phyloP scores from a whole-genome alignment of 805 yeast species.

The Komagataella phaffii region DNA sequence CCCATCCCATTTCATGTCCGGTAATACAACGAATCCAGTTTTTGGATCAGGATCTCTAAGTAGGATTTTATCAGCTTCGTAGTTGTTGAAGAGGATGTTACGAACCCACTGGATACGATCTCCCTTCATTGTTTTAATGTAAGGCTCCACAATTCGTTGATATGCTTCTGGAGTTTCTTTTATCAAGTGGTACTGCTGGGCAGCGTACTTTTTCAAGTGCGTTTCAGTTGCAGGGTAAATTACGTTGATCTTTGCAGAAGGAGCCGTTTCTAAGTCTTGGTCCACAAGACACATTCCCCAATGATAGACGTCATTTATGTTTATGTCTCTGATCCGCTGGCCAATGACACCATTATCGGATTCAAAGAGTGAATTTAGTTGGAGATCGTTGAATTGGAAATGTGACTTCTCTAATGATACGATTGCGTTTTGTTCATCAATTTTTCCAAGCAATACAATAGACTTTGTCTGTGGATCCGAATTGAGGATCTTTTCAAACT shows the following conservation, averaged over 20 bases:
- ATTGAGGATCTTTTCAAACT: slow-evolving; percentile 30
- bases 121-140: slow-evolving; percentile 63
- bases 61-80: slow-evolving; percentile 74
- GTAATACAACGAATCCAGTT: slow-evolving; percentile 62
- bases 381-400: slow-evolving; percentile 26
- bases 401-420: slow-evolving; percentile 62
- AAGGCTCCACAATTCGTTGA: slow-evolving; percentile 48
- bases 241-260: slow-evolving; percentile 60
- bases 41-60: slow-evolving; percentile 41
- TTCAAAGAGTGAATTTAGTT: slow-evolving; percentile 5
- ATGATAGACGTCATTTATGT: slow-evolving; percentile 70
- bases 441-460: slow-evolving; percentile 54
- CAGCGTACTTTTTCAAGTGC: slow-evolving; percentile 68
- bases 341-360: slow-evolving; percentile 6
- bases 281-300: slow-evolving; percentile 56
- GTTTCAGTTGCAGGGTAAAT: slow-evolving; percentile 83
- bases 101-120: slow-evolving; percentile 81
- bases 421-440: slow-evolving; percentile 50
- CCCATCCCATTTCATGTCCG: slow-evolving; percentile 97
- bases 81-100: slow-evolving; percentile 69
- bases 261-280: slow-evolving; percentile 30
- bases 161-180: slow-evolving; percentile 77
- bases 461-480: slow-evolving; percentile 58
- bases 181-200: slow-evolving; percentile 46
- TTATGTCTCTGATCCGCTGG: slow-evolving; percentile 22